Evolutionary conservation across 768 basidiomycete species (phyloP).

Genomic region (Chlorophyllum brunneum): DNA sequence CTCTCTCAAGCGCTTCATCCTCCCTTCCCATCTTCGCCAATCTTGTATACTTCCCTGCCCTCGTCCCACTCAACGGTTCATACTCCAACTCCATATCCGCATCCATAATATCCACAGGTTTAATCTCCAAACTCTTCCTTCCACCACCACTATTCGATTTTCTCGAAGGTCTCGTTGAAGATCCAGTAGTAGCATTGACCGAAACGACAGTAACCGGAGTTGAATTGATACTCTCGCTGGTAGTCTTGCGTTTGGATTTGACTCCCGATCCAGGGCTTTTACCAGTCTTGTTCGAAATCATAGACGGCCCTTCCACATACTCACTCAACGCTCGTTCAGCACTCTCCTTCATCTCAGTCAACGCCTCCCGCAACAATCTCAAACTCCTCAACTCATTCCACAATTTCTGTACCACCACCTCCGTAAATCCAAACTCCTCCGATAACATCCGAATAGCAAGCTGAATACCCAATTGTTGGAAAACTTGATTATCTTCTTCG

Average conservation of each 20-base stretch:
- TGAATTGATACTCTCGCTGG: neutral
- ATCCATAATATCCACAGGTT: slow-evolving; percentile 12
- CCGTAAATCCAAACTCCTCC: slow-evolving; percentile 38
- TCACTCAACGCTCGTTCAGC: slow-evolving; percentile 23
- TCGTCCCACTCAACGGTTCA: slow-evolving; percentile 23
- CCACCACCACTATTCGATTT: neutral
- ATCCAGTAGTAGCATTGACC: too few species aligned
- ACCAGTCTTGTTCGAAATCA: neutral
- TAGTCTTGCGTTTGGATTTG: neutral
- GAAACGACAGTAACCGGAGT: neutral
- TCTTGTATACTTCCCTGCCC: slow-evolving; percentile 23
- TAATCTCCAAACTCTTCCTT: slow-evolving; percentile 17
- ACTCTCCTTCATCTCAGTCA: slow-evolving; percentile 33
- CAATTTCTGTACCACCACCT: slow-evolving; percentile 36
- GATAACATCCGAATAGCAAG: slow-evolving; percentile 36
- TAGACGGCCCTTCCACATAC: neutral
- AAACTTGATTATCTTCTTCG: neutral
- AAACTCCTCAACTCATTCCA: slow-evolving; percentile 32
- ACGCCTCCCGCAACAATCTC: slow-evolving; percentile 31
- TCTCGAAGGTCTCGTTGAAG: neutral
- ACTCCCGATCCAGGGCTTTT: neutral
- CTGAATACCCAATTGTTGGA: slow-evolving; percentile 19
- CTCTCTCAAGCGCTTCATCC: slow-evolving; percentile 32
- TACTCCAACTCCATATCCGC: slow-evolving; percentile 13
- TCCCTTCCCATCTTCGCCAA: slow-evolving; percentile 30